phyloP scores from a whole-genome alignment of 1,284 basidiomycete genomes.

The Rhizoctonia solani region DNA sequence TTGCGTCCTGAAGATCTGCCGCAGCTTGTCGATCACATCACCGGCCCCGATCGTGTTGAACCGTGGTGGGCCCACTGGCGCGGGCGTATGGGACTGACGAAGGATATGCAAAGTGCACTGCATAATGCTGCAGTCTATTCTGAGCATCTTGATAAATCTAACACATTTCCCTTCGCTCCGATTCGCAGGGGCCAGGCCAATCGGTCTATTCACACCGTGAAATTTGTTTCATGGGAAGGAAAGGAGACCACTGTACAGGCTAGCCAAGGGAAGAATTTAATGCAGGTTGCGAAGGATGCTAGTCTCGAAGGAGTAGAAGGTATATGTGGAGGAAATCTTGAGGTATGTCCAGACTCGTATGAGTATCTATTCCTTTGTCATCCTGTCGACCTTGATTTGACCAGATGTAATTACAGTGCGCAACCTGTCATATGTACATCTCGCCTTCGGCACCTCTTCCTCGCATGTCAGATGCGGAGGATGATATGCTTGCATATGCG shows the following conservation, averaged over 20 bases:
- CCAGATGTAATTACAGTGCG: constrained; percentile 35
- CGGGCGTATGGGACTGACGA: constrained; percentile 72
- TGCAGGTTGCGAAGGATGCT: constrained; percentile 37
- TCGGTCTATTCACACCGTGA: constrained; percentile 4
- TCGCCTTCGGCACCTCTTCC: constrained; percentile 31
- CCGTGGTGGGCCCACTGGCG: constrained; percentile 58
- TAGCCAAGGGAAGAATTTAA: constrained; percentile 34
- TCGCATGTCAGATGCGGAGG: constrained; percentile 37
- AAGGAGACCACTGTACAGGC: constrained; percentile 30
- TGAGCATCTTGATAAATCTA: background rate
- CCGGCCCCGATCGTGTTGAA: constrained; percentile 48
- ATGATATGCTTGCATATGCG: constrained; percentile 40
- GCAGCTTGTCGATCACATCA: constrained; percentile 51
- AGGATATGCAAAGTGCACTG: constrained; percentile 61
- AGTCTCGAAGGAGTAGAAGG: constrained; percentile 38
- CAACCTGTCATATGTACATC: constrained; percentile 40
- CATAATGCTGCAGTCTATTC: constrained; percentile 44
- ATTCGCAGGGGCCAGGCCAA: background rate
- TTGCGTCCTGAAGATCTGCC: constrained; percentile 61
- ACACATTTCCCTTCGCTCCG: constrained; percentile 12
- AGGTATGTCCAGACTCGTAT: constrained; percentile 30
- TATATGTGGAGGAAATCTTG: constrained; percentile 39
- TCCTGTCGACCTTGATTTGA: background rate
- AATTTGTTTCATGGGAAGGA: constrained; percentile 33
- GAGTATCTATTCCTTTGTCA: background rate